A percentile compares a stretch with the other conserved stretches of the same genome.
Evolutionary conservation across 2,329 filamentous ascomycete genomes (phyloP).

Genomic region (Arthrobotrys iridis): DNA sequence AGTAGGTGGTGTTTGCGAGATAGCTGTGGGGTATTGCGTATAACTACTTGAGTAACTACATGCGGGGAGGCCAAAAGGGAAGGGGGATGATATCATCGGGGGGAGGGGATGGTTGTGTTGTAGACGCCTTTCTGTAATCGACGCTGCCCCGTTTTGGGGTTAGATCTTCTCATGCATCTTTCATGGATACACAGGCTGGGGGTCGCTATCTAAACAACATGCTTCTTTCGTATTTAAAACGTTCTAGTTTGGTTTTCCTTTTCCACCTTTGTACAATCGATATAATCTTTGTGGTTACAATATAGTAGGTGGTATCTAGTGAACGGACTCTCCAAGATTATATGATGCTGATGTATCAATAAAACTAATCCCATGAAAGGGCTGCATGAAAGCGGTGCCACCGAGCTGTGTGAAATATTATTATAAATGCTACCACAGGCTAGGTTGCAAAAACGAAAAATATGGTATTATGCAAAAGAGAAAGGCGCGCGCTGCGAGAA

Average conservation of each 20-base stretch:
- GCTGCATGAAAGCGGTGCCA: too few relatives aligned
- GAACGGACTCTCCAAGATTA: too few relatives aligned
- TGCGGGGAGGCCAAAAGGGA: not conserved
- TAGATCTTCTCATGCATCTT: not conserved
- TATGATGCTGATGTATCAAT: too few relatives aligned
- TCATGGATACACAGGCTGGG: too few relatives aligned
- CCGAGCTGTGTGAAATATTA: too few relatives aligned
- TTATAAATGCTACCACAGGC: too few relatives aligned
- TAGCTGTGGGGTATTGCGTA: not conserved
- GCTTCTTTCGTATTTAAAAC: too few relatives aligned
- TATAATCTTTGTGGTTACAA: not conserved
- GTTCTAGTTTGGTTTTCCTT: too few relatives aligned
- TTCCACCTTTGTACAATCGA: too few relatives aligned
- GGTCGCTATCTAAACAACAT: too few relatives aligned
- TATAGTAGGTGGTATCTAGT: not conserved
- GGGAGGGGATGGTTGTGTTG: slow-evolving; percentile 24
- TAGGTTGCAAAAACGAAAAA: slow-evolving; percentile 18
- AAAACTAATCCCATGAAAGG: too few relatives aligned
- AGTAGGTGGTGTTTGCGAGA: not conserved
- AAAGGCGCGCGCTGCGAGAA: not conserved
- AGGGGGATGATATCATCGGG: slow-evolving; percentile 46
- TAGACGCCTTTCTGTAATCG: slow-evolving; percentile 35
- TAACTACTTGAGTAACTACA: too few relatives aligned
- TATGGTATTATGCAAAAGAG: slow-evolving; percentile 42
- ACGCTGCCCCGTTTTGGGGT: slow-evolving; percentile 5